These are phyloP conservation scores for Penicillium odoratum DNA, from an alignment of 495 filamentous ascomycete genomes.

Conservation along the genomic window DNA sequence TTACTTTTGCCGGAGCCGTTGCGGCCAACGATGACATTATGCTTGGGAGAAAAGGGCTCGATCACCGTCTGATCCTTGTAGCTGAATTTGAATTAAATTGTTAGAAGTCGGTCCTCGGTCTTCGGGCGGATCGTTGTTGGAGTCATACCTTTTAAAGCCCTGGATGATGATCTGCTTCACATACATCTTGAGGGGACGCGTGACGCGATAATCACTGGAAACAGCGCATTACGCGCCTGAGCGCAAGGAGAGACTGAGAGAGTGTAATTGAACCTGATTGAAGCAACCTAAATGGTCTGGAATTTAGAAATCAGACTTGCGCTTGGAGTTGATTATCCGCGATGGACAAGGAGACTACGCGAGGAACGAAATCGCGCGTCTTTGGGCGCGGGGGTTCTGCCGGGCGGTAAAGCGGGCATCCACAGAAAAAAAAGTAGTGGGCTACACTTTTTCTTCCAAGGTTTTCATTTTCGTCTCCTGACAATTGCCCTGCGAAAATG, in stretches of 20 bases:
- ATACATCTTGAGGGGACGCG: constrained; percentile 68
- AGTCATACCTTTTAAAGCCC: constrained; percentile 90
- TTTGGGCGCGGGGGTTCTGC: constrained; percentile 47
- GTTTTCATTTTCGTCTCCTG: constrained; percentile 9
- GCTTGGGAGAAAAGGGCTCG: constrained; percentile 95
- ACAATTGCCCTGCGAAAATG: constrained; percentile 23
- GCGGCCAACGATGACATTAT: constrained; percentile 98
- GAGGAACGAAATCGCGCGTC: constrained; percentile 27
- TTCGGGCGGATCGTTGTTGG: not conserved
- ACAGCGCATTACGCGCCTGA: constrained; percentile 41
- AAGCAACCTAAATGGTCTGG: not conserved
- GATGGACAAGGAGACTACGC: constrained; percentile 20
- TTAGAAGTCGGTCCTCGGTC: not conserved
- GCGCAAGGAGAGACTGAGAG: constrained; percentile 13
- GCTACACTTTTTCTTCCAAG: constrained; percentile 23
- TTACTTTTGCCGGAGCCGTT: constrained; percentile 99
- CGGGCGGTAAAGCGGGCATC: constrained; percentile 36
- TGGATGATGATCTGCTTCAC: constrained; percentile 99
- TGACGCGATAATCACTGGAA: constrained; percentile 33
- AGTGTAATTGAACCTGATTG: not conserved
- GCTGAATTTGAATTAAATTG: constrained; percentile 48
- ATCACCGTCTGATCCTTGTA: constrained; percentile 99
- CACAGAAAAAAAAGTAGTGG: constrained; percentile 40
- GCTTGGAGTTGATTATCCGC: constrained; percentile 13
- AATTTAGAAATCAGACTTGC: constrained; percentile 4